phyloP scores from a whole-genome alignment of 2,329 filamentous ascomycete genomes.

The Paracorniculantispora psalliotae region DNA sequence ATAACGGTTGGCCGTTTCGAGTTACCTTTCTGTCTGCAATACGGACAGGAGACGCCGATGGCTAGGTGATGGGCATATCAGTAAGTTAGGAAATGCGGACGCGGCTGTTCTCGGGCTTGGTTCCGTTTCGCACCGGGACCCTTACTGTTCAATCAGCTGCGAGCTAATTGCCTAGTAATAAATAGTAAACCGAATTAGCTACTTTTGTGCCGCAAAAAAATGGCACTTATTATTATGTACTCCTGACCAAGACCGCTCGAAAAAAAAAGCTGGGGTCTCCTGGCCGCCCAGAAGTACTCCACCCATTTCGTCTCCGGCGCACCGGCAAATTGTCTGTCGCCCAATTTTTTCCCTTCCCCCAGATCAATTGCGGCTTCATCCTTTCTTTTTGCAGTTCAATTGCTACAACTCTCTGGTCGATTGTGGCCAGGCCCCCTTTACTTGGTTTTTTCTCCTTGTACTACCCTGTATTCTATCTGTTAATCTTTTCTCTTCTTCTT shows the following conservation, averaged over 20 bases:
- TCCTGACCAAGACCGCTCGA: neutral
- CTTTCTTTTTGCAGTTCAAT: conserved; percentile 10
- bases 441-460: neutral
- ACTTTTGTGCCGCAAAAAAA: neutral
- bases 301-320: conserved; percentile 9
- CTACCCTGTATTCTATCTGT: conserved; percentile 5
- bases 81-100: neutral
- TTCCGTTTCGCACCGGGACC: no score
- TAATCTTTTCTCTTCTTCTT: neutral
- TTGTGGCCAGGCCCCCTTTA: neutral
- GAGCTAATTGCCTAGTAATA: neutral
- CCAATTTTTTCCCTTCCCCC: conserved; percentile 11
- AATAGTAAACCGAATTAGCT: neutral
- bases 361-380: neutral
- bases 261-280: conserved; percentile 6
- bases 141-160: neutral
- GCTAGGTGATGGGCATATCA: no score
- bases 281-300: conserved; percentile 10
- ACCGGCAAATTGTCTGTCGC: conserved; percentile 10
- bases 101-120: conserved; percentile 7
- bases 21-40: no score
- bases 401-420: conserved; percentile 1
- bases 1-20: no score
- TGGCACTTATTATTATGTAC: neutral
- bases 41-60: no score